A percentile compares a stretch with the other conserved stretches of the same genome.
Conservation (phyloP, 768 basidiomycete genomes). For the Pholiota microspora region DNA sequence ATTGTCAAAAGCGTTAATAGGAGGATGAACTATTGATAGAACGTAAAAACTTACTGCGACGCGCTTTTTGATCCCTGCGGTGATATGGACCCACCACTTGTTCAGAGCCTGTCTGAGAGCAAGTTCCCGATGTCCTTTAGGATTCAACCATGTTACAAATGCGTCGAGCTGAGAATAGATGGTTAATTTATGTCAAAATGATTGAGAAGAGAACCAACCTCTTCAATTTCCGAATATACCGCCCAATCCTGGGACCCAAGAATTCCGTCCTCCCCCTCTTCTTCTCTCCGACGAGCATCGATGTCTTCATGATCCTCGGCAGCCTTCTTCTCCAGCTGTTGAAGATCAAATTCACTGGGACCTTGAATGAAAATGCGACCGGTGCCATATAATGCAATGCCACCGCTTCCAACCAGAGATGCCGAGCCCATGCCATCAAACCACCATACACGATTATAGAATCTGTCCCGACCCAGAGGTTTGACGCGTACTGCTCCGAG, state of each 20-base stretch:
- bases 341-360: slow-evolving; percentile 77
- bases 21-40: slow-evolving; percentile 7
- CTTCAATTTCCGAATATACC: slow-evolving; percentile 82
- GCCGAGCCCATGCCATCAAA: slow-evolving; percentile 94
- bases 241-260: slow-evolving; percentile 84
- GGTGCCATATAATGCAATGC: slow-evolving; percentile 79
- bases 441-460: slow-evolving; percentile 98
- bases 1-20: slow-evolving; percentile 12
- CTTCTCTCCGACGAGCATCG: slow-evolving; percentile 60
- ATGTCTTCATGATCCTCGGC: slow-evolving; percentile 57
- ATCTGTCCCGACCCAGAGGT: slow-evolving; percentile 89
- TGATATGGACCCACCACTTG: slow-evolving; percentile 84
- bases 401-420: slow-evolving; percentile 74
- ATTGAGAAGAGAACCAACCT: slow-evolving; percentile 50
- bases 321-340: slow-evolving; percentile 60
- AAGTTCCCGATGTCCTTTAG: slow-evolving; percentile 87
- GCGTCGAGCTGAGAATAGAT: slow-evolving; percentile 62
- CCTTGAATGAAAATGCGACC: slow-evolving; percentile 94
- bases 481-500: slow-evolving; percentile 83
- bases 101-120: slow-evolving; percentile 72
- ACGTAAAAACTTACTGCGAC: slow-evolving; percentile 51
- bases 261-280: slow-evolving; percentile 78
- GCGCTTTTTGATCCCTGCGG: slow-evolving; percentile 76
- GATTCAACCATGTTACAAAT: slow-evolving; percentile 86
- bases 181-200: slow-evolving; percentile 8